Evolutionary conservation across 106 monocot genomes (phyloP).

Genomic region (Apostasia ramifera): DNA sequence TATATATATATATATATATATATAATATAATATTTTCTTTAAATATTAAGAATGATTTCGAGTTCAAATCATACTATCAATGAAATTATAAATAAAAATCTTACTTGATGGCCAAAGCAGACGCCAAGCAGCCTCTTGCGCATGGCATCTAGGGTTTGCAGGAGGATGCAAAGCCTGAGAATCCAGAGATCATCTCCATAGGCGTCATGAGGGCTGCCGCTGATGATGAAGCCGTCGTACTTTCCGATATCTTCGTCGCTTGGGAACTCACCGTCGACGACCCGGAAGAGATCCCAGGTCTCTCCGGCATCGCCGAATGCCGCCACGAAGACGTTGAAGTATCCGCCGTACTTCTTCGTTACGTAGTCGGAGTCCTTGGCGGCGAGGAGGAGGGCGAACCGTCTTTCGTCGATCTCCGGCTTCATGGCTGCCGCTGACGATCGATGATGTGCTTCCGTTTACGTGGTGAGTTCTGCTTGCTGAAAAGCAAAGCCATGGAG

Average conservation of each 20-base stretch:
- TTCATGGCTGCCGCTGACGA: not conserved
- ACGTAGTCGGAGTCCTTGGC: slow-evolving; percentile 77
- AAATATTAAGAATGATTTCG: no score
- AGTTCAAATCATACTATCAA: not conserved
- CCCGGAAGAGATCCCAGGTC: slow-evolving; percentile 68
- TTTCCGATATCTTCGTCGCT: slow-evolving; percentile 32
- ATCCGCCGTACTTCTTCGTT: slow-evolving; percentile 58
- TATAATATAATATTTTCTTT: no score
- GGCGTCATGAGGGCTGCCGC: slow-evolving; percentile 80
- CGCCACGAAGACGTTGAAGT: slow-evolving; percentile 68
- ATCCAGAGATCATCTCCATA: slow-evolving; percentile 74
- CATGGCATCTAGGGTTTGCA: slow-evolving; percentile 55
- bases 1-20: no score
- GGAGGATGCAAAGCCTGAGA: slow-evolving; percentile 43
- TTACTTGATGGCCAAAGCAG: slow-evolving; percentile 95
- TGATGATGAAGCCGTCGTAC: slow-evolving; percentile 72
- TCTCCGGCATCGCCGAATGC: slow-evolving; percentile 67
- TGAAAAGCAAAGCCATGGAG: no score
- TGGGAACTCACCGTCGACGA: slow-evolving; percentile 76
- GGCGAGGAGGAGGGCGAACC: slow-evolving; percentile 63
- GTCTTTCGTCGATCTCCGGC: slow-evolving; percentile 21
- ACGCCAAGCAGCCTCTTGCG: slow-evolving; percentile 71
- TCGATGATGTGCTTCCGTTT: no score
- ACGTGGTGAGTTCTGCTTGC: no score
- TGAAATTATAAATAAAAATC: not conserved